Evolutionary conservation across 2,329 filamentous ascomycete genomes (phyloP).

Genomic region (Colletotrichum scovillei): DNA sequence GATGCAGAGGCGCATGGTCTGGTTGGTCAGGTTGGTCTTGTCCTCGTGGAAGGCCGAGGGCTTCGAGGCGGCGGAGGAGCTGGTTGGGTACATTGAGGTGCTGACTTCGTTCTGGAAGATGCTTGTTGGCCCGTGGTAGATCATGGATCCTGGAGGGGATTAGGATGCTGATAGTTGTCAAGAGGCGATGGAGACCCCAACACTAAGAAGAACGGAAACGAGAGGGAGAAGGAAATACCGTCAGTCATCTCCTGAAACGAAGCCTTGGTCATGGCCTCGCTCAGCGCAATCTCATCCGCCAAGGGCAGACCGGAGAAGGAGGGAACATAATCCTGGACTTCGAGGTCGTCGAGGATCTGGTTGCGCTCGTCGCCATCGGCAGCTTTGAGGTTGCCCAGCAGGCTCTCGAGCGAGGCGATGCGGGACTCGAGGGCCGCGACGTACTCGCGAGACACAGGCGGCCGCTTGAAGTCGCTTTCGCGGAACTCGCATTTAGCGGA

Average conservation of each 20-base stretch:
- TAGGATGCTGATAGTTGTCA: neutral
- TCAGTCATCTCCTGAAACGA: slow-evolving; percentile 26
- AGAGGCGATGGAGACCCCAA: too few species aligned
- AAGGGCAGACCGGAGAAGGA: slow-evolving; percentile 14
- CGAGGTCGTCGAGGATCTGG: slow-evolving; percentile 44
- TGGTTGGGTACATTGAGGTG: neutral
- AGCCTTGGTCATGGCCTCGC: slow-evolving; percentile 25
- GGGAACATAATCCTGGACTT: slow-evolving; percentile 43
- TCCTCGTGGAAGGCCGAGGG: neutral
- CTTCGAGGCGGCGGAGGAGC: neutral
- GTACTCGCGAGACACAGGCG: slow-evolving; percentile 39
- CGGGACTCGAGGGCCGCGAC: slow-evolving; percentile 42
- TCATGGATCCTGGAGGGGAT: slow-evolving; percentile 23
- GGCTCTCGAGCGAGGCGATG: slow-evolving; percentile 40
- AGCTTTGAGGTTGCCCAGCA: slow-evolving; percentile 45
- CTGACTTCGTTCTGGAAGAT: slow-evolving; percentile 38
- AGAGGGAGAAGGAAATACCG: neutral
- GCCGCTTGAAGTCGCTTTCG: slow-evolving; percentile 34
- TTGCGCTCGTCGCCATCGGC: slow-evolving; percentile 42
- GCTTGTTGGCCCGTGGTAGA: slow-evolving; percentile 40
- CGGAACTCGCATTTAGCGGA: slow-evolving; percentile 35
- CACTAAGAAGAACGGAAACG: neutral
- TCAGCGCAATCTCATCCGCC: slow-evolving; percentile 10
- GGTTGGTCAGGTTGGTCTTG: neutral
- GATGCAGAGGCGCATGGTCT: slow-evolving; percentile 29